Evolutionary conservation across 768 basidiomycete genomes (phyloP).

Genomic region (Mycena vitilis): DNA sequence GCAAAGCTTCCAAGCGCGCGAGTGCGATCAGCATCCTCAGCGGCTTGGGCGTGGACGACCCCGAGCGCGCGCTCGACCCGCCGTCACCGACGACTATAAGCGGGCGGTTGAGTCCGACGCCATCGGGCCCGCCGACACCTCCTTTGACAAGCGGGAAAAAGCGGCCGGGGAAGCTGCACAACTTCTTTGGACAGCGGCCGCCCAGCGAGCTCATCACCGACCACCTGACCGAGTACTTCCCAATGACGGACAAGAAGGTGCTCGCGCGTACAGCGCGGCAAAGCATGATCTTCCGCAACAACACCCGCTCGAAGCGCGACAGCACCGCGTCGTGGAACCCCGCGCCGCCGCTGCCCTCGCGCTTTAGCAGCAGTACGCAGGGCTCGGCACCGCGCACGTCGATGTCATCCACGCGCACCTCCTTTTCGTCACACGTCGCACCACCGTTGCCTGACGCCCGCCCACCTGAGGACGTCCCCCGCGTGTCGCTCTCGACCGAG

Average conservation of each 20-base stretch:
- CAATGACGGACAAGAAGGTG: slow-evolving; percentile 90
- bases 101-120: slow-evolving; percentile 41
- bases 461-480: slow-evolving; percentile 65
- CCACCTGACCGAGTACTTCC: slow-evolving; percentile 96
- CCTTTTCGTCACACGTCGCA: slow-evolving; percentile 59
- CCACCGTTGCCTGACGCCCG: slow-evolving; percentile 47
- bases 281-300: slow-evolving; percentile 80
- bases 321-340: slow-evolving; percentile 61
- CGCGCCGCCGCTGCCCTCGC: slow-evolving; percentile 56
- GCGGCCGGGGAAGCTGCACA: slow-evolving; percentile 81
- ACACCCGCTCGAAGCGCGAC: slow-evolving; percentile 55
- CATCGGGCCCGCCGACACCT: slow-evolving; percentile 42
- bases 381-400: slow-evolving; percentile 57
- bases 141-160: slow-evolving; percentile 52
- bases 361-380: slow-evolving; percentile 74
- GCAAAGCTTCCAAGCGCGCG: slow-evolving; percentile 85
- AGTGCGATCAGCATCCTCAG: slow-evolving; percentile 95
- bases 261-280: slow-evolving; percentile 89
- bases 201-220: slow-evolving; percentile 97
- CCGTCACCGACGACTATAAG: slow-evolving; percentile 61
- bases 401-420: slow-evolving; percentile 57
- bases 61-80: slow-evolving; percentile 70
- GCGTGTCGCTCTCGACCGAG: slow-evolving; percentile 80
- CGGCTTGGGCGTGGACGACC: slow-evolving; percentile 89
- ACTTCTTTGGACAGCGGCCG: slow-evolving; percentile 98